Evolutionary conservation across 257 asterid species (phyloP).

Genomic region (Petrea volubilis): DNA sequence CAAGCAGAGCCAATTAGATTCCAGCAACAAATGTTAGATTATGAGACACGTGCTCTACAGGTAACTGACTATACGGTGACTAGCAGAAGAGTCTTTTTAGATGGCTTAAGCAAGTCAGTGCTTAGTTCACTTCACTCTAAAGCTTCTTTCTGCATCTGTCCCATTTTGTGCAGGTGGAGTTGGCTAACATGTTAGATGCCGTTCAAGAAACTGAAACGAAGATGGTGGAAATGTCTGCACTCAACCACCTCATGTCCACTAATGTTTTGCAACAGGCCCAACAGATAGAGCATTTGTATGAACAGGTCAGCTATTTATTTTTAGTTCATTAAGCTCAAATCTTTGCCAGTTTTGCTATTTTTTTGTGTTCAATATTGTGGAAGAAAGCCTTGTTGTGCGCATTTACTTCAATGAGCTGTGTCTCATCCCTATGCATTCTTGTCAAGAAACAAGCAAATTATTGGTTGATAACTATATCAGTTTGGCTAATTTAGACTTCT

Average conservation of each 20-base stretch:
- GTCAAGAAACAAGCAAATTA: neutral
- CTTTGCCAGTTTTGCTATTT: neutral
- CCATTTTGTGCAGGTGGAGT: constrained; percentile 60
- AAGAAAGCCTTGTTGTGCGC: neutral
- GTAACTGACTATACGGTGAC: constrained; percentile 31
- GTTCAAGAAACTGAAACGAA: constrained; percentile 88
- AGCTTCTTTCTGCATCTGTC: neutral
- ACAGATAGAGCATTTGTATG: constrained; percentile 83
- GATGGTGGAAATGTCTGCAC: constrained; percentile 94
- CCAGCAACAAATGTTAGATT: constrained; percentile 76
- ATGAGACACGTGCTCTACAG: constrained; percentile 94
- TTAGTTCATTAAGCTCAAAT: neutral
- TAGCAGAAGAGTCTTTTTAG: neutral
- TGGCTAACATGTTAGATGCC: constrained; percentile 80
- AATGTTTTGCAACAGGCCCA: constrained; percentile 92
- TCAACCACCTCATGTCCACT: constrained; percentile 95
- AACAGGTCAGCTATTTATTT: constrained; percentile 56
- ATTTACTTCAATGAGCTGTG: neutral
- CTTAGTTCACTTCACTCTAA: neutral
- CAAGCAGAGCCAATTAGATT: constrained; percentile 57
- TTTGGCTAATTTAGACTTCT: neutral
- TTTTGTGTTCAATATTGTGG: neutral
- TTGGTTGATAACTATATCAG: neutral
- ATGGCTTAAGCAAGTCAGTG: neutral
- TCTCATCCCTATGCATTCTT: neutral